Conservation (phyloP, 305 asterid species). For the Solanum hybrid region DNA sequence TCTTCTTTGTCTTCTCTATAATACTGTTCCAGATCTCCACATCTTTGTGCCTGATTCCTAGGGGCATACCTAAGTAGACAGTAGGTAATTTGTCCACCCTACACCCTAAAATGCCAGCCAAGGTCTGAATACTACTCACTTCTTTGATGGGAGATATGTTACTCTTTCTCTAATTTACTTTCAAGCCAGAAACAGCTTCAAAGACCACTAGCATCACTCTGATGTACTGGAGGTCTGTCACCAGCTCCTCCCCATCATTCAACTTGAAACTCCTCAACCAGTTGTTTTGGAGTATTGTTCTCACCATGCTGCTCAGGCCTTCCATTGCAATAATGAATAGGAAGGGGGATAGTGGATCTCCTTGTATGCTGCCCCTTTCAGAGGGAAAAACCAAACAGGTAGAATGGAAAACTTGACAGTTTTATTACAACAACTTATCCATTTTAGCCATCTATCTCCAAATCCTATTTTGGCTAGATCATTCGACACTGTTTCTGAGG, state of each 20-base stretch:
- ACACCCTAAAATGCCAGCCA: not conserved
- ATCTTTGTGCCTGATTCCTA: not conserved
- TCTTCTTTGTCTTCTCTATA: not conserved
- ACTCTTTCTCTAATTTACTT: not conserved
- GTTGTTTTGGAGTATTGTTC: not conserved
- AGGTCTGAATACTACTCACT: not conserved
- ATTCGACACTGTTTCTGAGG: not conserved
- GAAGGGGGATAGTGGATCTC: not conserved
- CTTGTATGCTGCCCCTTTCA: not conserved
- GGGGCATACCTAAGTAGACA: not conserved
- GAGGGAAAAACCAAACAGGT: not conserved
- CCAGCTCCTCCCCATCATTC: not conserved
- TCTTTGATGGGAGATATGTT: not conserved
- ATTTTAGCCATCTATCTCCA: too few species aligned
- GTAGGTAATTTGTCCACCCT: not conserved
- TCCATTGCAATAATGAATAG: not conserved
- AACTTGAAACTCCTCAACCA: not conserved
- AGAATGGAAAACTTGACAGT: not conserved
- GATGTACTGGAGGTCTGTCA: not conserved
- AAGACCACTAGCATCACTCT: not conserved
- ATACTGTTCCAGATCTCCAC: not conserved
- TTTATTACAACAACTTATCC: too few species aligned
- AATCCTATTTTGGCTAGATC: too few species aligned
- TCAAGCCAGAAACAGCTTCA: not conserved
- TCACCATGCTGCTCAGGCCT: not conserved